Base-by-base conservation (phyloP, 2,329 filamentous ascomycete genomes). In the Aspergillus bombycis region DNA sequence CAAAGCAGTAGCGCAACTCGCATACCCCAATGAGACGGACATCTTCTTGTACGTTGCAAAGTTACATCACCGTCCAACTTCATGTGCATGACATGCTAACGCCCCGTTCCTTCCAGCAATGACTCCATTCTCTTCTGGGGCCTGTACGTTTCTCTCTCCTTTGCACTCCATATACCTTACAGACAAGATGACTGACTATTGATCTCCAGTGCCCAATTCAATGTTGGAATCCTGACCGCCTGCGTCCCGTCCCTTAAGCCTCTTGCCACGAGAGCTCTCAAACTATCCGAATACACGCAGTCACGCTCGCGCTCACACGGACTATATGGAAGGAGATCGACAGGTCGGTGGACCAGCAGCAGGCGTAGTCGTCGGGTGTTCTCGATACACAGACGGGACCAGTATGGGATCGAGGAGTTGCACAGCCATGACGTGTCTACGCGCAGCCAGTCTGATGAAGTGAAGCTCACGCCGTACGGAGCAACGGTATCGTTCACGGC, bases 101-200 rank as follows among this genome's bases (percentile, higher is more conserved):
- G 4, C 12, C 12, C 12, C 16, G 10, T 14, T 56, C 19, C n/a
- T 43, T 21, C 21, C 19, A 60, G 58, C n/a, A 43, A 60, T 21
- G 58, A 60, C 32, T 54, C 46, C 16, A 53, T 60, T 14, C 19
- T 60, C 5, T 60, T 60, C 58, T 60, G 58, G 58, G 58, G 30
- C 21, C 58, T 60, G 58, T 60, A 60, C 4, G 58, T 14, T 16
- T 23, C 2, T n/a, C 16, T 36, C 34, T 36, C 43, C 32, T 21
- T 5, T 23, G 16, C 6, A 6, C 46, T 48, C 57, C 12, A 19
- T 21, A 48, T 9, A 28, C 3, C 19, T n/a, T 23, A 36, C 30
- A 41, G 4, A 43, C 32, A 4, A 9, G 11, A 36, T 36, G 12
- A 36, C 36, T 38, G 19, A 38, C 36, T 7, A 2, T 38, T 19